These are phyloP conservation scores for Elsinoe fawcettii DNA, from an alignment of 2,329 filamentous ascomycete species.

Conservation along the genomic window DNA sequence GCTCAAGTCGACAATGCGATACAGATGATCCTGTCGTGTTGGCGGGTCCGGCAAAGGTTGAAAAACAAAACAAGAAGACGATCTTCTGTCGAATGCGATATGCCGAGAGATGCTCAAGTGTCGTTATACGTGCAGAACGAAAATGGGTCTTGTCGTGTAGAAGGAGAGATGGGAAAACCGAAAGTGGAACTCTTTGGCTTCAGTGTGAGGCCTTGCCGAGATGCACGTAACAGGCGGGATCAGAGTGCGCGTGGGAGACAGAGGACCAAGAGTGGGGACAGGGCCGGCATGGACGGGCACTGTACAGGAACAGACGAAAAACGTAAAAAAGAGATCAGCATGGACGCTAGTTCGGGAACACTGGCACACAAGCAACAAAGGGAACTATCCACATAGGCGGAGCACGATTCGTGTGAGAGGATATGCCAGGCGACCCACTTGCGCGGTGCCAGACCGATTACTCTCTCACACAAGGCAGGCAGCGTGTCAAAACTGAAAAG, in stretches of 20 bases:
- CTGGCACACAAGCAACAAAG: conserved; percentile 5
- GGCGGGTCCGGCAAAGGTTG: not conserved
- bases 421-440: conserved; percentile 6
- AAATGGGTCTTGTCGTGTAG: conserved; percentile 8
- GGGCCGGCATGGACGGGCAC: not conserved
- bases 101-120: not conserved
- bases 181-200: conserved; percentile 13
- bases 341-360: conserved; percentile 2
- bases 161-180: conserved; percentile 9
- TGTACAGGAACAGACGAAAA: not conserved
- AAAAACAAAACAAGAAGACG: not conserved
- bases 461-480: not conserved
- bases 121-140: not conserved
- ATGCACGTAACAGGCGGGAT: conserved; percentile 10
- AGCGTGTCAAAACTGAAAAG: conserved; percentile 7
- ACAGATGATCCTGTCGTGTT: not conserved
- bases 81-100: not conserved
- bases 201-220: conserved; percentile 2
- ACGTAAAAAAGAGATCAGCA: not conserved
- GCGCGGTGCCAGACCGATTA: not conserved
- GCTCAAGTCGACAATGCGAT: not conserved
- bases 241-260: conserved; percentile 3
- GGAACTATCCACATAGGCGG: not conserved
- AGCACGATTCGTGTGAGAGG: not conserved
- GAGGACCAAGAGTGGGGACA: not conserved